Conservation (phyloP, 768 basidiomycete species). For the Mycena kentingensis region DNA sequence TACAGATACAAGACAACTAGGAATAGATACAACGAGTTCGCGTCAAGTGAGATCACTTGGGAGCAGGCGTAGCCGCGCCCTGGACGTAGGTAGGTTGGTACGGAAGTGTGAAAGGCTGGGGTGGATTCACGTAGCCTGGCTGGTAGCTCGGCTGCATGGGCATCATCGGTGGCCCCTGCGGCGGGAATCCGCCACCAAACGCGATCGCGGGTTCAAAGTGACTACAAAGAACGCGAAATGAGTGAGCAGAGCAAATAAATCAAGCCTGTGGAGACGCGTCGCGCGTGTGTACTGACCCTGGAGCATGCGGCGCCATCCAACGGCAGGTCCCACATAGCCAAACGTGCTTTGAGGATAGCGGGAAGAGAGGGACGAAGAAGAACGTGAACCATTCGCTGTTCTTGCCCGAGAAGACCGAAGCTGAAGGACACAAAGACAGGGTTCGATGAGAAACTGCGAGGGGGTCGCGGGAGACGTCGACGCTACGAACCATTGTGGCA, state of each 20-base stretch:
- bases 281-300: constrained; percentile 42
- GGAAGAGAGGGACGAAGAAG: constrained; percentile 72
- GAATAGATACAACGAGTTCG: too few species aligned
- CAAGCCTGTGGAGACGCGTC: constrained; percentile 1
- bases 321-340: constrained; percentile 77
- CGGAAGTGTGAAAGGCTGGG: constrained; percentile 3
- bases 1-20: too few species aligned
- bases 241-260: neutral
- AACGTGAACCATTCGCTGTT: constrained; percentile 74
- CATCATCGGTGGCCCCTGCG: constrained; percentile 4
- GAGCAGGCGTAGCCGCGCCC: neutral
- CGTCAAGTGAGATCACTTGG: neutral
- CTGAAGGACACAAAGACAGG: too few species aligned
- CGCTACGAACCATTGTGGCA: constrained; percentile 70
- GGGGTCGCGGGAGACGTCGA: constrained; percentile 1
- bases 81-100: constrained; percentile 20
- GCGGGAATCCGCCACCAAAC: constrained; percentile 28
- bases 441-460: too few species aligned
- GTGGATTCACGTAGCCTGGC: constrained; percentile 39
- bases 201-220: constrained; percentile 38
- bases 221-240: constrained; percentile 17
- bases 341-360: constrained; percentile 59
- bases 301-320: constrained; percentile 55
- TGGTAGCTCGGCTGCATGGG: constrained; percentile 43
- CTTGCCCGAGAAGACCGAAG: constrained; percentile 62